Evolutionary conservation across 805 yeast species (phyloP).

Genomic region (Metschnikowia matae): DNA sequence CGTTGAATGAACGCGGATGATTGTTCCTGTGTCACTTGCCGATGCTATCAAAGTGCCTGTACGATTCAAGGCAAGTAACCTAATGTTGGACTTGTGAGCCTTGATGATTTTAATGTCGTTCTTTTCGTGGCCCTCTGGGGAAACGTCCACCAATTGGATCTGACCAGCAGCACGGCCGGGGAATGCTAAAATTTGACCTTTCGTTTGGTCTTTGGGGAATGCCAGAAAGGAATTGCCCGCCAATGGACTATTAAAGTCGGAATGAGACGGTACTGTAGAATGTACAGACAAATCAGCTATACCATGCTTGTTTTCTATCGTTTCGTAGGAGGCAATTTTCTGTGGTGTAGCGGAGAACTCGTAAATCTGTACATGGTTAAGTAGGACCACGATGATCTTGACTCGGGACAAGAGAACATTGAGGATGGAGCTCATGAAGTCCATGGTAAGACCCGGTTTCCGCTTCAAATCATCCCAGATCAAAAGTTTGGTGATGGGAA

Average conservation of each 20-base stretch:
- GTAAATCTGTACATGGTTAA: constrained; percentile 65
- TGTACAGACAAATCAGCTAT: constrained; percentile 52
- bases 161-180: constrained; percentile 78
- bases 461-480: constrained; percentile 91
- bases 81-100: constrained; percentile 68
- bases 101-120: constrained; percentile 64
- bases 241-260: constrained; percentile 10
- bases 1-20: constrained; percentile 70
- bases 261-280: constrained; percentile 10
- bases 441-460: constrained; percentile 66
- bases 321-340: constrained; percentile 59
- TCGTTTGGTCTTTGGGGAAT: constrained; percentile 15
- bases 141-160: constrained; percentile 71
- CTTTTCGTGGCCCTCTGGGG: constrained; percentile 59
- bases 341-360: constrained; percentile 80
- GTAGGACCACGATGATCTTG: constrained; percentile 68
- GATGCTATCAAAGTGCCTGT: constrained; percentile 70
- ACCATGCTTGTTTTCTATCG: constrained; percentile 59
- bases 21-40: constrained; percentile 79
- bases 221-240: constrained; percentile 6
- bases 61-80: constrained; percentile 59
- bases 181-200: constrained; percentile 59
- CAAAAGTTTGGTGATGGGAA: constrained; percentile 72
- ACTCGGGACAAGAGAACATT: constrained; percentile 73
- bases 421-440: constrained; percentile 71